These are phyloP conservation scores for Parachaetomium inaequale DNA, from an alignment of 495 filamentous ascomycete species.

Conservation along the genomic window DNA sequence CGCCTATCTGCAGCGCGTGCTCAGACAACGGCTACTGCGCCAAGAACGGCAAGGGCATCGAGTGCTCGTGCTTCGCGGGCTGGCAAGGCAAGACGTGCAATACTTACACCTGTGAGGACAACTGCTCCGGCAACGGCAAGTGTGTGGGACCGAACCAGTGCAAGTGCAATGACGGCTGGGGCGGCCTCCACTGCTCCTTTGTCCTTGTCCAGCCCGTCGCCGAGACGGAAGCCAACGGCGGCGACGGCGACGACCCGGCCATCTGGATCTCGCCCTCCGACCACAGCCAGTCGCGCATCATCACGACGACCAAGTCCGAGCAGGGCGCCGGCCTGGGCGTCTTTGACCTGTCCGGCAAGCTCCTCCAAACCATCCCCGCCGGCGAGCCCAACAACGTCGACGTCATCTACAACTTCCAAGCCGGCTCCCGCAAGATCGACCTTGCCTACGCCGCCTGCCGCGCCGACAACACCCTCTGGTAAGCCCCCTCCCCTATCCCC, in stretches of 20 bases:
- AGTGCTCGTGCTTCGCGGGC: conserved; percentile 14
- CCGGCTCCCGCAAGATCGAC: conserved; percentile 7
- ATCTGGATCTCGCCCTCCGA: conserved; percentile 17
- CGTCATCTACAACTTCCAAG: conserved; percentile 13
- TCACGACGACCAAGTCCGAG: conserved; percentile 15
- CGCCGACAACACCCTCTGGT: conserved; percentile 12
- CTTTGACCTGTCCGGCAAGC: conserved; percentile 15
- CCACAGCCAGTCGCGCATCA: conserved; percentile 13
- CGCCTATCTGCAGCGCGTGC: conserved; percentile 7
- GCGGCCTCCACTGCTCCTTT: conserved; percentile 16
- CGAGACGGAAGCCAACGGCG: conserved; percentile 16
- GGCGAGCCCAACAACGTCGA: conserved; percentile 17
- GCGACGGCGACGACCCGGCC: conserved; percentile 17
- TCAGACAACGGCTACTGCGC: conserved; percentile 12
- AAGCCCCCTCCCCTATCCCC: neutral
- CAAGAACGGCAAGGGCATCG: neutral
- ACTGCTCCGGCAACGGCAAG: conserved; percentile 14
- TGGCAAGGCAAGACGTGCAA: conserved; percentile 7
- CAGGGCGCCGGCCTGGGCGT: conserved; percentile 9
- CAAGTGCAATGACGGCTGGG: conserved; percentile 12
- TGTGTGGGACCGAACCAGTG: conserved; percentile 11
- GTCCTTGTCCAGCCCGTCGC: neutral
- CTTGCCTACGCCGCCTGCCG: conserved; percentile 14
- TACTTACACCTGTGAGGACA: conserved; percentile 4
- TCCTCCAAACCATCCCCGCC: conserved; percentile 11